Base-by-base conservation (phyloP, 106 monocot species). In the Agapanthus africanus region DNA sequence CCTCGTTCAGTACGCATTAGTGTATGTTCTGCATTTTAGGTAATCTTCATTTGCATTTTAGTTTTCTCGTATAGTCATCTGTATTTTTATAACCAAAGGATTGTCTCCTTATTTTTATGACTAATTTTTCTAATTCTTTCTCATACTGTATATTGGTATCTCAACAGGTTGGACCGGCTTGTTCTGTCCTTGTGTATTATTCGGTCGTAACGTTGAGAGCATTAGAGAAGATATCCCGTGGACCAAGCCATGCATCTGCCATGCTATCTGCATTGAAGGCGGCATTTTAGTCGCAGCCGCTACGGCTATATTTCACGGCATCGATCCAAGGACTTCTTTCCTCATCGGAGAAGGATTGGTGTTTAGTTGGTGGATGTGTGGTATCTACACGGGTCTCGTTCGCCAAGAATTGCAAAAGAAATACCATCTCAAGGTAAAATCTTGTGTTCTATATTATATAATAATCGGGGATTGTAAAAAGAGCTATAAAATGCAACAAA, bases 341-440 rank as follows among this genome's bases (percentile, higher is more conserved):
- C 75, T 95, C 18, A 80, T 91, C 61, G 91, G 81, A 41, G 95
- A 95, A 88, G 91, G 85, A 37, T 74, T 95, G 49, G 38, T 88
- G 19, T 91, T 95, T 65, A 66, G 76, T 27, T 95, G 95, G 95
- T 95, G 95, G 95, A 84, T 95, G 85, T 95, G 95, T 80, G 86
- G 85, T 57, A 82, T 91, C 35, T 86, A 95, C 70, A 95, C 88
- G 36, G 88, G 95, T 31, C 73, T 91, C 7, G 81, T 88, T 23
- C 69, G 95, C 38, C 91, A 95, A 71, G 74, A 76, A 23, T 74
- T 95, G 54, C 95, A 95, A 70, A 95, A 81, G 85, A 95, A 95
- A 72, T 95, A 95, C 63, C 95, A 95, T 84, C 95, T 95, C 28
- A 83, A 86, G 91, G 91, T 95, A 1, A n/a, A n/a, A n/a, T n/a